phyloP scores from a whole-genome alignment of 352 stramenopile genomes.

The Globisporangium canariense region DNA sequence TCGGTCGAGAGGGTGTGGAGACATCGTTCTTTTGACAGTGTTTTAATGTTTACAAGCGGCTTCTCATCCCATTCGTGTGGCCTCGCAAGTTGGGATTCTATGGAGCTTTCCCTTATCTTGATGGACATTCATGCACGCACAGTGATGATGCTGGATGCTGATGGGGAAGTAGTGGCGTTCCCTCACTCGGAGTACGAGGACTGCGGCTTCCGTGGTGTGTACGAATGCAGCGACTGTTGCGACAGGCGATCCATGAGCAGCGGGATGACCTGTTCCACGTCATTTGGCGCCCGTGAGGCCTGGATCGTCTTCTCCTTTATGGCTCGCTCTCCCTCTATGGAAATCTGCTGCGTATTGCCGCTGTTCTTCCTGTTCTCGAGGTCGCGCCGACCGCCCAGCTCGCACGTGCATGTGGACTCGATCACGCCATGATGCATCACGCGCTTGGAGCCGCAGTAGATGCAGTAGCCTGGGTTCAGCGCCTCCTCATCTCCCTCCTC shows the following conservation, averaged over 20 bases:
- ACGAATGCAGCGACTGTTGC: constrained; percentile 17
- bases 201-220: background rate
- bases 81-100: too few species aligned
- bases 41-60: too few species aligned
- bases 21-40: too few species aligned
- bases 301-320: constrained; percentile 4
- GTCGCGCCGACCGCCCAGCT: constrained; percentile 2
- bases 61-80: too few species aligned
- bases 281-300: background rate
- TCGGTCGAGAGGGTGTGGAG: too few species aligned
- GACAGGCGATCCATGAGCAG: constrained; percentile 30
- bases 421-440: constrained; percentile 38
- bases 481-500: background rate
- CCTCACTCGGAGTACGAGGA: constrained; percentile 8
- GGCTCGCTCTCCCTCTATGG: background rate
- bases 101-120: too few species aligned
- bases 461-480: constrained; percentile 32
- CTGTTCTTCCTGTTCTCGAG: background rate
- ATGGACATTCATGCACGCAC: too few species aligned
- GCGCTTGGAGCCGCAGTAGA: constrained; percentile 42
- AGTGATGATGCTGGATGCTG: too few species aligned
- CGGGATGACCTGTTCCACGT: constrained; percentile 24
- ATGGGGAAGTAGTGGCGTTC: too few species aligned
- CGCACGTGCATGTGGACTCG: constrained; percentile 45
- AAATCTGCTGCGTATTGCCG: background rate